Evolutionary conservation across 78 protist genomes (phyloP).

Genomic region (Dictyostelium capitatum): DNA sequence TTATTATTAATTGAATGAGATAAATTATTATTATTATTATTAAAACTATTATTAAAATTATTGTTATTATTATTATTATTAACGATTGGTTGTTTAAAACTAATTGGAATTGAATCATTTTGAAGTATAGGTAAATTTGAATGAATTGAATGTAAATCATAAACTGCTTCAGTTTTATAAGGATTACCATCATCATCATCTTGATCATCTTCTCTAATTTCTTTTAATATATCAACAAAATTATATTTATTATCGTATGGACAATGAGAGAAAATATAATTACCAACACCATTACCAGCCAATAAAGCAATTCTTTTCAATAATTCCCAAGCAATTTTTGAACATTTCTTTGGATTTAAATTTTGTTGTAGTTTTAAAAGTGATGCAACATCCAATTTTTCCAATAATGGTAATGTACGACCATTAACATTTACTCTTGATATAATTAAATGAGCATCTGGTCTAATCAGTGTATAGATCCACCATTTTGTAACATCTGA

Average conservation of each 20-base stretch:
- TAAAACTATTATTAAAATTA: too few species aligned
- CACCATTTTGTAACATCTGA: conserved; percentile 71
- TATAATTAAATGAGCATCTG: conserved; percentile 70
- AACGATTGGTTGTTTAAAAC: neutral
- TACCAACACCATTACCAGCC: neutral
- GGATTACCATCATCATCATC: neutral
- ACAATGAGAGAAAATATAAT: conserved; percentile 11
- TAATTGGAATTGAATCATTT: neutral
- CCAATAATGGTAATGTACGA: neutral
- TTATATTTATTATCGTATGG: neutral
- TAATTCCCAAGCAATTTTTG: conserved; percentile 45
- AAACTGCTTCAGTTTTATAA: neutral
- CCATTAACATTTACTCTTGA: conserved; percentile 44
- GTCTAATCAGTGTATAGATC: conserved; percentile 75
- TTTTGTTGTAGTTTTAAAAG: neutral
- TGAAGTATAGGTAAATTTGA: conserved; percentile 3
- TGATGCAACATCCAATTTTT: conserved; percentile 58
- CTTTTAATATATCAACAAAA: conserved; percentile 31
- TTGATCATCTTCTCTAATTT: neutral
- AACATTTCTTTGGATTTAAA: conserved; percentile 42
- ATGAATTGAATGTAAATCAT: conserved; percentile 46
- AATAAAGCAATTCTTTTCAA: conserved; percentile 3
- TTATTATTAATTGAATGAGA: neutral
- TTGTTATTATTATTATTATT: neutral
- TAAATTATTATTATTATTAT: neutral